A percentile compares a stretch with the other conserved stretches of the same genome.
phyloP scores from a whole-genome alignment of 495 filamentous ascomycete species.

The Annulohypoxylon bovei region DNA sequence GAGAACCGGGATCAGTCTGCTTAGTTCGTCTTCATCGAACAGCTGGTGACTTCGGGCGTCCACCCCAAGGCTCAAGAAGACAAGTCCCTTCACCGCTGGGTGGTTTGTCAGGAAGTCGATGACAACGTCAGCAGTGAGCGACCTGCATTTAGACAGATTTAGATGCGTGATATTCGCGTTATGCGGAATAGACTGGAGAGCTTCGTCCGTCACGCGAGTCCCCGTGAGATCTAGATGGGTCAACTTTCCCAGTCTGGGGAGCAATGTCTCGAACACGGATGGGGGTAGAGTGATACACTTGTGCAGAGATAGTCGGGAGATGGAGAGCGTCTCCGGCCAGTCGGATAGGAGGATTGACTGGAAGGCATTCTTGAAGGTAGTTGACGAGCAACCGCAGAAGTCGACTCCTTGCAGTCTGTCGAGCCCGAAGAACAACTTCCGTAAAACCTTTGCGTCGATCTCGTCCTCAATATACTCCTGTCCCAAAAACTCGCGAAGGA shows the following conservation, averaged over 20 bases:
- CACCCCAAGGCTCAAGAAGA: slow-evolving; percentile 78
- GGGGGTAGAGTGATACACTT: slow-evolving; percentile 80
- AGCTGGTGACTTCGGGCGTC: slow-evolving; percentile 80
- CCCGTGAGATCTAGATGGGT: slow-evolving; percentile 85
- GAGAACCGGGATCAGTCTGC: slow-evolving; percentile 72
- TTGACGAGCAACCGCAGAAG: slow-evolving; percentile 81
- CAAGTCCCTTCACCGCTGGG: slow-evolving; percentile 72
- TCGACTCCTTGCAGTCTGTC: slow-evolving; percentile 77
- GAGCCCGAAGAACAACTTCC: slow-evolving; percentile 78
- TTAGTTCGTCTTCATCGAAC: slow-evolving; percentile 71
- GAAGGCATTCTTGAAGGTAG: slow-evolving; percentile 71
- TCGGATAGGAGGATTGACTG: slow-evolving; percentile 48
- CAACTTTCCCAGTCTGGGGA: slow-evolving; percentile 73
- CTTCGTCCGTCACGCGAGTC: slow-evolving; percentile 79
- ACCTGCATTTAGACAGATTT: slow-evolving; percentile 79
- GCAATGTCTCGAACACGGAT: slow-evolving; percentile 73
- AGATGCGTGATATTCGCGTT: slow-evolving; percentile 81
- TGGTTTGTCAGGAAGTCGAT: slow-evolving; percentile 79
- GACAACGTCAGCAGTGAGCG: slow-evolving; percentile 71
- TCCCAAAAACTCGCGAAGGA: slow-evolving; percentile 81
- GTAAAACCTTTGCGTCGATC: slow-evolving; percentile 71
- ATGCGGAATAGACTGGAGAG: slow-evolving; percentile 74
- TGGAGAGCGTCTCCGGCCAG: slow-evolving; percentile 62
- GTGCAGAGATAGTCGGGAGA: slow-evolving; percentile 79
- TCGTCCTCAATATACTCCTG: slow-evolving; percentile 89